Conservation (phyloP, 148 eudicot species). For the Arbutus unedo region DNA sequence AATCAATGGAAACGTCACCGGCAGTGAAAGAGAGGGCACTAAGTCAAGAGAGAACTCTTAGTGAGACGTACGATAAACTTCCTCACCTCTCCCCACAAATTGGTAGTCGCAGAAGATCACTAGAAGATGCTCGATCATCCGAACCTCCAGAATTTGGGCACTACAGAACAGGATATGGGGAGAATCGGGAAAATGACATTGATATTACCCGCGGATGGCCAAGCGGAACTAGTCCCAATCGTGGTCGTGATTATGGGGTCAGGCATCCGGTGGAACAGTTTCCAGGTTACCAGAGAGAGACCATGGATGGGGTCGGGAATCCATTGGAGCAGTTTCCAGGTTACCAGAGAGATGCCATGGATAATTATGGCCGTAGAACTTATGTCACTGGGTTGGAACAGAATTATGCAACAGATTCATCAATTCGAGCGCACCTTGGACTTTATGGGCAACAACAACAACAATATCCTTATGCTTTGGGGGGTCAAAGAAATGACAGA, state of each 20-base stretch:
- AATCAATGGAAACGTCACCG: no score
- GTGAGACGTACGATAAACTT: constrained; percentile 5
- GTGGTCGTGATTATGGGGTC: not conserved
- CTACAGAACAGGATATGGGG: constrained; percentile 21
- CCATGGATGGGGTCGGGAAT: constrained; percentile 5
- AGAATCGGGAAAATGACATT: not conserved
- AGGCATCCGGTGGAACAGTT: constrained; percentile 3
- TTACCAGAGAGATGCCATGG: constrained; percentile 18
- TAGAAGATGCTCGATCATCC: not conserved
- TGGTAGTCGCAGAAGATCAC: constrained; percentile 8
- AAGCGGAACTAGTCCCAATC: not conserved
- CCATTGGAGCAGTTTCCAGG: constrained; percentile 10
- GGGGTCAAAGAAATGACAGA: constrained; percentile 21
- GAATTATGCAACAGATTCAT: constrained; percentile 4
- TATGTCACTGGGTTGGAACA: constrained; percentile 13
- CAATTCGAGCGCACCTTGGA: not conserved
- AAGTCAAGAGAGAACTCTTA: constrained; percentile 7
- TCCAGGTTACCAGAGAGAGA: not conserved
- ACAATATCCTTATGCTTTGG: constrained; percentile 9
- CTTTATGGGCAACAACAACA: constrained; percentile 22
- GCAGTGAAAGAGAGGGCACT: not conserved
- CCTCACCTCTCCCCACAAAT: constrained; percentile 26
- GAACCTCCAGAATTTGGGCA: constrained; percentile 8
- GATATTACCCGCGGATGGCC: constrained; percentile 13
- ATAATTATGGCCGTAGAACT: constrained; percentile 22